Conservation (phyloP, 1,284 basidiomycete genomes). For the Sanguinoderma infundibulare region DNA sequence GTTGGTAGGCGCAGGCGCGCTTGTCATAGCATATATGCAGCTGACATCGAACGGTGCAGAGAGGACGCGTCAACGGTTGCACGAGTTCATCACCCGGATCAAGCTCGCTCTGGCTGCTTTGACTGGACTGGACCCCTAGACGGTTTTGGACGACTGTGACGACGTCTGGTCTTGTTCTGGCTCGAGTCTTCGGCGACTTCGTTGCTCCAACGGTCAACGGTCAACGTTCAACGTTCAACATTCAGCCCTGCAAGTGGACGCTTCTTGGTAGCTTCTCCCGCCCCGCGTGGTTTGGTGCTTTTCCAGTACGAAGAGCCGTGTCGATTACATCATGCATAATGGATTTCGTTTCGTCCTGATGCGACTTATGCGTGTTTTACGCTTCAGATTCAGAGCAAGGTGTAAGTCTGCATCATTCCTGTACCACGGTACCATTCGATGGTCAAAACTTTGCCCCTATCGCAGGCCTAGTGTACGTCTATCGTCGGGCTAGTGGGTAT, state of each 20-base stretch:
- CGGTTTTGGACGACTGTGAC: background rate
- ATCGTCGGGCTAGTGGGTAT: too few species aligned
- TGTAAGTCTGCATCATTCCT: too few species aligned
- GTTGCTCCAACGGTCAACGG: too few species aligned
- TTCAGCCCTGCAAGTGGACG: background rate
- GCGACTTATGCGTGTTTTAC: too few species aligned
- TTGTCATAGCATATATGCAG: background rate
- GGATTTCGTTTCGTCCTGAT: too few species aligned
- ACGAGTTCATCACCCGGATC: constrained; percentile 39
- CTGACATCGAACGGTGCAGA: constrained; percentile 4
- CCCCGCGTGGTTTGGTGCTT: too few species aligned
- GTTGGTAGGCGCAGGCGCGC: constrained; percentile 32
- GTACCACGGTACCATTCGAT: too few species aligned
- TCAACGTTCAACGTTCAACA: background rate
- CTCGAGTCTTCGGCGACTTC: background rate
- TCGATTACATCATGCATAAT: too few species aligned
- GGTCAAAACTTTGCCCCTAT: too few species aligned
- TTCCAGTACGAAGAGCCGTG: too few species aligned
- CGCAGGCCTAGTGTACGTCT: too few species aligned
- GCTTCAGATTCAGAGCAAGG: too few species aligned
- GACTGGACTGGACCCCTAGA: constrained; percentile 28
- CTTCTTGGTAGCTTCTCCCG: background rate
- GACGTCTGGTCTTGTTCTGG: background rate
- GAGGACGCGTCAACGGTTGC: constrained; percentile 35
- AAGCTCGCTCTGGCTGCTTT: constrained; percentile 40